A percentile compares a stretch with the other conserved stretches of the same genome.
phyloP scores from a whole-genome alignment of 352 stramenopile genomes.

The Phytopythium helicoides region DNA sequence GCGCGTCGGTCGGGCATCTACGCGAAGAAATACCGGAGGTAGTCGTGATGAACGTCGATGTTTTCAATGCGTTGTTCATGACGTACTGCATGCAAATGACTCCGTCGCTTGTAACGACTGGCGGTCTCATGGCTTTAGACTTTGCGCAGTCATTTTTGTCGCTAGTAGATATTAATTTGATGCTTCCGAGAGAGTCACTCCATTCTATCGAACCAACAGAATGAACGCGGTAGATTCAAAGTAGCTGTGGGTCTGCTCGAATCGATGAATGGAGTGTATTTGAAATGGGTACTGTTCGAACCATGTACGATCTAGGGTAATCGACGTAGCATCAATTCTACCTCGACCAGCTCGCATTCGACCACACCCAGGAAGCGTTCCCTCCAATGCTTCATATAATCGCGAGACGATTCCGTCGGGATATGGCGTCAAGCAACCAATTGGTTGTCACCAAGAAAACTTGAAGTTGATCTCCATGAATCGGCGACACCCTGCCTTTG shows the following conservation, averaged over 20 bases:
- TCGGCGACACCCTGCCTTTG: neutral
- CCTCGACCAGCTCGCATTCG: no score
- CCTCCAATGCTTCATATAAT: no score
- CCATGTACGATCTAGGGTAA: no score
- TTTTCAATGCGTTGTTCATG: slow-evolving; percentile 35
- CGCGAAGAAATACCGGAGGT: slow-evolving; percentile 23
- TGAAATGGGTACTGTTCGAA: no score
- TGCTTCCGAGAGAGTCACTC: neutral
- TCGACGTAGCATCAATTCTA: no score
- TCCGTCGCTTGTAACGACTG: slow-evolving; percentile 12
- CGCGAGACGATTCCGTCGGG: no score
- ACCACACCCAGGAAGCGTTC: no score
- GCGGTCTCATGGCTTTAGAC: slow-evolving; percentile 18
- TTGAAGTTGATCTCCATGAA: no score
- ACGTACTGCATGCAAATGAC: slow-evolving; percentile 25
- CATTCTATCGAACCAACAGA: neutral
- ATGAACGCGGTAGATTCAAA: neutral
- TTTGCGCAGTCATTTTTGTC: slow-evolving; percentile 12
- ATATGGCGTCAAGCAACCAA: neutral
- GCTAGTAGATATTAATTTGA: slow-evolving; percentile 9
- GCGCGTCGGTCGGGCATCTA: slow-evolving; percentile 9
- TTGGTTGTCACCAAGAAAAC: no score
- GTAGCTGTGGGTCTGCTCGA: no score
- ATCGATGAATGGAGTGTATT: no score
- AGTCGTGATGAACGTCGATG: slow-evolving; percentile 28